Conservation (phyloP, 805 yeast species). For the Yamadazyma endophytica region DNA sequence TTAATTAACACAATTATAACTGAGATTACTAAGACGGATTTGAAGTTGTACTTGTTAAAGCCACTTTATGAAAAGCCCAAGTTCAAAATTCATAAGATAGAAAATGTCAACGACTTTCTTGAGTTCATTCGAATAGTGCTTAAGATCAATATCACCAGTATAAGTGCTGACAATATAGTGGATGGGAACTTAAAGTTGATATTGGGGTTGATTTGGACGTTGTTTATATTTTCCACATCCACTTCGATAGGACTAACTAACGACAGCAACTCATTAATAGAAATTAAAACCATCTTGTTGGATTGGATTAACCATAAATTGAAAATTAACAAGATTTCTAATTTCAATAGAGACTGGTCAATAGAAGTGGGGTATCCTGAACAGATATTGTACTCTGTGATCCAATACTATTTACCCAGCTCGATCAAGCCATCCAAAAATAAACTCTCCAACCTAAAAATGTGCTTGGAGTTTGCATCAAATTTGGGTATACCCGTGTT, state of each 20-base stretch:
- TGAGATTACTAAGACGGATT: slow-evolving; percentile 11
- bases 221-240: slow-evolving; percentile 40
- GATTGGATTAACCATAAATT: slow-evolving; percentile 47
- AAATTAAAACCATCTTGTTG: slow-evolving; percentile 30
- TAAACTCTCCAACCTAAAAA: slow-evolving; percentile 25
- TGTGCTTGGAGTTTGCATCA: slow-evolving; percentile 40
- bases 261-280: slow-evolving; percentile 22
- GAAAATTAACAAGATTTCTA: slow-evolving; percentile 25
- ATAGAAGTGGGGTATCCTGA: slow-evolving; percentile 44
- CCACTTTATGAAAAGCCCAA: slow-evolving; percentile 35
- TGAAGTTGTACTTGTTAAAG: slow-evolving; percentile 19
- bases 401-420: slow-evolving; percentile 20
- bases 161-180: slow-evolving; percentile 47
- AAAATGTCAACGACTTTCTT: slow-evolving; percentile 41
- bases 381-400: slow-evolving; percentile 39
- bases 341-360: slow-evolving; percentile 57
- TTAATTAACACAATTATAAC: slow-evolving; percentile 30
- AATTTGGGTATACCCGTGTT: slow-evolving; percentile 47
- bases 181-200: slow-evolving; percentile 46
- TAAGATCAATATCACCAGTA: slow-evolving; percentile 37
- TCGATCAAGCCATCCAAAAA: slow-evolving; percentile 14
- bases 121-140: slow-evolving; percentile 37
- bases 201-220: slow-evolving; percentile 47
- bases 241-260: slow-evolving; percentile 15
- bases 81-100: slow-evolving; percentile 42